Percentiles rank a stretch among this genome's conserved stretches.
These are phyloP conservation scores for Phoma sp. DNA, from an alignment of 2,329 filamentous ascomycete species.

Conservation along the genomic window DNA sequence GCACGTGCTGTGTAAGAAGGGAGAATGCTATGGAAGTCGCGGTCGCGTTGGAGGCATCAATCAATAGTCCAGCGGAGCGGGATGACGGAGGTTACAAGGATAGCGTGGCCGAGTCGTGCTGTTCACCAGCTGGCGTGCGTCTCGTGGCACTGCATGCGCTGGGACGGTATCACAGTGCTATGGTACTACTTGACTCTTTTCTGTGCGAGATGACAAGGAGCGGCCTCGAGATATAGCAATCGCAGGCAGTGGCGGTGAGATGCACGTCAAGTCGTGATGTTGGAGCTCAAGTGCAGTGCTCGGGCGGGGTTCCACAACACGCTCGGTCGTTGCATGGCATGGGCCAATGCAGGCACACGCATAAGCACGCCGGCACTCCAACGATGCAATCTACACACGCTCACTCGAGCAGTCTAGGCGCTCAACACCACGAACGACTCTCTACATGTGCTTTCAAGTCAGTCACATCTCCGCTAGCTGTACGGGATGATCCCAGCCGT, in stretches of 20 bases:
- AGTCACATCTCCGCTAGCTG: conserved; percentile 36
- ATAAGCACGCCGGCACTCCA: conserved; percentile 13
- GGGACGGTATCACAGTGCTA: not conserved
- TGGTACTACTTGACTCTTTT: not conserved
- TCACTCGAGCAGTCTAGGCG: conserved; percentile 11
- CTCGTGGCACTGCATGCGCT: conserved; percentile 21
- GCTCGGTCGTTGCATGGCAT: not conserved
- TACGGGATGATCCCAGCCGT: conserved; percentile 35
- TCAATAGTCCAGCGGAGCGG: conserved; percentile 20
- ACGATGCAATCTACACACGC: conserved; percentile 3
- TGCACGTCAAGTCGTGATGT: not conserved
- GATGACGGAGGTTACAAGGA: conserved; percentile 36
- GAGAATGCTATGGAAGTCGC: conserved; percentile 9
- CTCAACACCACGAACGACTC: conserved; percentile 10
- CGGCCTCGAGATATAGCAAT: conserved; percentile 4
- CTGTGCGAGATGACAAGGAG: not conserved
- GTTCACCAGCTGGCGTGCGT: conserved; percentile 14
- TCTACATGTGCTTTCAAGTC: not conserved
- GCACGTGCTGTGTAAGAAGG: not conserved
- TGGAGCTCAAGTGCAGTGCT: conserved; percentile 2
- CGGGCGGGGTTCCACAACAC: conserved; percentile 10
- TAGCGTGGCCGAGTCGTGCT: conserved; percentile 19
- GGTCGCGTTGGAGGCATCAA: conserved; percentile 17
- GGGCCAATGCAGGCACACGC: conserved; percentile 17
- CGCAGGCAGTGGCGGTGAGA: conserved; percentile 14